Conservation (phyloP, 179 eudicot species). For the Beta corolliflora region DNA sequence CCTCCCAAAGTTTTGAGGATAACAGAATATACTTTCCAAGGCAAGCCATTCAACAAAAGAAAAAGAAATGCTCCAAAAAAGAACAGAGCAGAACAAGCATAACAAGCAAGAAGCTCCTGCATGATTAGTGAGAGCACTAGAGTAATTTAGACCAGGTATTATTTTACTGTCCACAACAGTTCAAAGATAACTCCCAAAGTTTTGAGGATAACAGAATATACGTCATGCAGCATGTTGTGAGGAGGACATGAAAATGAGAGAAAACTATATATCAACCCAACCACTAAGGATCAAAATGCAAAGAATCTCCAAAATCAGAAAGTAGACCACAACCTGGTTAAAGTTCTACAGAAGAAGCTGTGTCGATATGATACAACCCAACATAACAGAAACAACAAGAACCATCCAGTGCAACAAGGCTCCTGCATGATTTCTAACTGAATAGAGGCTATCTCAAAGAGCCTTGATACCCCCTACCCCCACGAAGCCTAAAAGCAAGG, state of each 20-base stretch:
- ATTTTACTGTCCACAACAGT: not conserved
- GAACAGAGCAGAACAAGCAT: not conserved
- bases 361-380: not conserved
- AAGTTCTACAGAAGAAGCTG: not conserved
- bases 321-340: not conserved
- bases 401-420: not conserved
- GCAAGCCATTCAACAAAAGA: not conserved
- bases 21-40: not conserved
- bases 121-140: slow-evolving; percentile 11
- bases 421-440: not conserved
- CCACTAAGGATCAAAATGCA: not conserved
- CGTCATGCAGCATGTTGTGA: too few species aligned
- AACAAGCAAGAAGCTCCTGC: not conserved
- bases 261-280: not conserved
- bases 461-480: not conserved
- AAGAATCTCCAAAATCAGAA: too few species aligned
- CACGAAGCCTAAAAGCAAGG: not conserved
- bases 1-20: not conserved
- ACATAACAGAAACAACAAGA: not conserved
- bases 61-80: not conserved
- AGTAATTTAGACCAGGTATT: not conserved
- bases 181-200: not conserved
- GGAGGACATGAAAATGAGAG: too few species aligned
- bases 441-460: not conserved
- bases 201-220: not conserved